Base-by-base conservation (phyloP, 352 stramenopile species). In the Pythium angustatum region DNA sequence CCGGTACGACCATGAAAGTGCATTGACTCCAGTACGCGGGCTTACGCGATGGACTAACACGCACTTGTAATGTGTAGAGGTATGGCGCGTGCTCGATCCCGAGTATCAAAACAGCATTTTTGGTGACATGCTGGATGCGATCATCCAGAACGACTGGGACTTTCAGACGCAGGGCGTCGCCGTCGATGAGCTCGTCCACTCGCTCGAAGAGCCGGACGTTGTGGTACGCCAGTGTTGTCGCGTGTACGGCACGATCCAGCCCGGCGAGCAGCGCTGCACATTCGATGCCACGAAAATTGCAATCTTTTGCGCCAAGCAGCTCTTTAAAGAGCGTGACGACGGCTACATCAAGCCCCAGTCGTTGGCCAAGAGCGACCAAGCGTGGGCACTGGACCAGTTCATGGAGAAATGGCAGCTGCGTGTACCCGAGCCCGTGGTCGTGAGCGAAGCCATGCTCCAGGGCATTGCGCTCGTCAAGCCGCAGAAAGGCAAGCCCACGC, bases 351-450 rank as follows among this genome's bases (percentile, higher is more conserved):
- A 81, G 21, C 66, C 70, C 40, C 60, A 62, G 21, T 58, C 66
- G 5, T 34, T 62, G 10, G 61, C 50, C 3, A 51, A 22, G 14
- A 61, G 74, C 15, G 72, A 84, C 27, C 51, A 62, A 11, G 83
- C 73, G 10, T 90, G 77, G 76, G 50, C 71, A 19, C 61, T 90
- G 17, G 72, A 86, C 5, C 57, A 73, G 45, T 95, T 95, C 47
- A 81, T 95, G 76, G 79, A 93, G 22, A 92, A 95, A 47, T 95
- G 86, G 86, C 78, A 84, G 36, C 64, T 93, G 12, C 79, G 84
- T 15, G 84, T 95, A 4, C 86, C 84, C 3, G 78, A 91, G 27
- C 76, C 69, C 8, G 77, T 95, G 43, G 70, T 56, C 0, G 85
- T 93, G 15, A 76, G 52, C 40, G 55, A 75, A n/a, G 79, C 86